Percentiles rank a stretch among this genome's conserved stretches.
phyloP scores from a whole-genome alignment of 23 red algal species.

The Chondrus crispus region DNA sequence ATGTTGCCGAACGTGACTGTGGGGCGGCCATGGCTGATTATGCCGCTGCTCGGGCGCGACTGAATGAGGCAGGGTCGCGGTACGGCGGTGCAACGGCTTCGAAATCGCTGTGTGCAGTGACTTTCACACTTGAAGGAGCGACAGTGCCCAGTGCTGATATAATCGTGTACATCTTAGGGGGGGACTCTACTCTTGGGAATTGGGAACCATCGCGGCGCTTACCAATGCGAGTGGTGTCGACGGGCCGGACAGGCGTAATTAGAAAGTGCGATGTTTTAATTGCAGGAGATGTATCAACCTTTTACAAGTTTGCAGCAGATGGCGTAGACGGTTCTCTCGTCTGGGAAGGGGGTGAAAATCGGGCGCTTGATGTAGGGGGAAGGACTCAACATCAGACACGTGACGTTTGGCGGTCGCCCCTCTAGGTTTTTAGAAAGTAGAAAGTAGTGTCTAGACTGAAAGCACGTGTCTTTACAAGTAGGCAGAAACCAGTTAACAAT shows the following conservation, averaged over 20 bases:
- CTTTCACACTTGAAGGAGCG: not conserved
- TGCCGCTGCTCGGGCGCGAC: not conserved
- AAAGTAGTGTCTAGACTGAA: too few relatives aligned
- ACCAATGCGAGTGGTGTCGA: not conserved
- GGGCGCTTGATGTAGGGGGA: not conserved
- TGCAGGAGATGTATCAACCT: not conserved
- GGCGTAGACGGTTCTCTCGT: not conserved
- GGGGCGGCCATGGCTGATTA: not conserved
- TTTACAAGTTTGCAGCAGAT: not conserved
- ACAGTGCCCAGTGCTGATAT: not conserved
- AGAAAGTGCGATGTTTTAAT: not conserved
- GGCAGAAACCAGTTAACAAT: too few relatives aligned
- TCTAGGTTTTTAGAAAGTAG: too few relatives aligned
- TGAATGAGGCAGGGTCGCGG: too few relatives aligned
- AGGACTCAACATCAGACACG: too few relatives aligned
- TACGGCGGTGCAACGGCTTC: not conserved
- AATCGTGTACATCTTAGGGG: not conserved
- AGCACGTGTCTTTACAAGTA: too few relatives aligned
- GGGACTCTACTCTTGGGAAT: not conserved
- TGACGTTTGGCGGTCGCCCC: too few relatives aligned
- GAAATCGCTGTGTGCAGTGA: not conserved
- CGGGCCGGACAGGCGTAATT: not conserved
- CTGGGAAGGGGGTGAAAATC: not conserved
- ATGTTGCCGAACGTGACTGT: not conserved
- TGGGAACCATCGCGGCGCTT: not conserved